Base-by-base conservation (phyloP, 1,284 basidiomycete genomes). In the Puccinia coronata region DNA sequence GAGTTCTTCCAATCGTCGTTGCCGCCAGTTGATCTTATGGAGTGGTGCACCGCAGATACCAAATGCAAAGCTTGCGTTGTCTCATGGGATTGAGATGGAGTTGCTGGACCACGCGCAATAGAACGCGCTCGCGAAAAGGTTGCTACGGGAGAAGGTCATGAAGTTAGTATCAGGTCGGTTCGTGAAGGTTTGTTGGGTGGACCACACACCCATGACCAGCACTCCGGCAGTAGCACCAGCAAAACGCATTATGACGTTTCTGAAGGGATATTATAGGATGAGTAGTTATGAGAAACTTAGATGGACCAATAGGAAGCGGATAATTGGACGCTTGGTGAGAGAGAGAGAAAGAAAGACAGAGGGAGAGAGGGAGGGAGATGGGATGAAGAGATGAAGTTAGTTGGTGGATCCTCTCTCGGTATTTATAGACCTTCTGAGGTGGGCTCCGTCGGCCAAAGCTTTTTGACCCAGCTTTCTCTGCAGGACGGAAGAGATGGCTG, bases 161-260 rank as follows among this genome's bases (percentile, higher is more conserved):
- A n/a, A 41, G 36, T 63, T 63, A 39, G 20, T 63, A 0, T 39
- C 41, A 39, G 36, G 61, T 63, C 43, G 8, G 4, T 8, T 9
- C 20, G 43, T 8, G 2, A 47, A 39, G 18, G 4, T 23, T 39
- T 23, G 34, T 9, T 23, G 61, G 9, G 20, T 25, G 39, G 63
- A 39, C 34, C 39, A 23, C 34, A 20, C 61, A 63, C 61, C 61
- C 39, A 63, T 36, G 20, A 63, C 61, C 20, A 63, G 61, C 20
- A 63, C 61, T 20, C 61, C 61, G 6, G 61, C 61, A 36, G 61
- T 63, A 63, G 61, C 61, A 63, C 61, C 39, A 39, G 61, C 31
- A 36, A 63, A 63, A 63, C 61, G 61, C 61, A 63, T 63, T 23
- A 23, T 39, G 28, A 34, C n/a, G 34, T 20, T 63, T 41, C 18